Conservation (phyloP, 2,329 filamentous ascomycete genomes). For the Berkeleyomyces basicola region DNA sequence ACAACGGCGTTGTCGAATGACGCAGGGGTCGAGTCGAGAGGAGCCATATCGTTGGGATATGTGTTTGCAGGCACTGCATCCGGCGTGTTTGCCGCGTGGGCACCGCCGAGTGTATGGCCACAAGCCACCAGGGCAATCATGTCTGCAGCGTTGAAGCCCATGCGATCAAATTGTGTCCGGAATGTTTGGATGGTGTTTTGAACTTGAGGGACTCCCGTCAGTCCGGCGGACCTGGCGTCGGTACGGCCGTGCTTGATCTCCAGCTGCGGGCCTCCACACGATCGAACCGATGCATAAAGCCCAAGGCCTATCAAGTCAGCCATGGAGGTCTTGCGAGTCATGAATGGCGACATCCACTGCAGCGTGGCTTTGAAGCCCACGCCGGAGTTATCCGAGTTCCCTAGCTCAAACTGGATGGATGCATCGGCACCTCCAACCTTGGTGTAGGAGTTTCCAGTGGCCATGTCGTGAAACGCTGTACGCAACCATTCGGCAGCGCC, state of each 20-base stretch:
- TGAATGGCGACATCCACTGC: constrained; percentile 35
- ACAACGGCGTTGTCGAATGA: constrained; percentile 40
- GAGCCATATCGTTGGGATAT: constrained; percentile 26
- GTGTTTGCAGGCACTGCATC: constrained; percentile 31
- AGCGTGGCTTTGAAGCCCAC: constrained; percentile 37
- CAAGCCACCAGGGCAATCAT: constrained; percentile 46
- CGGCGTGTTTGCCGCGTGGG: constrained; percentile 37
- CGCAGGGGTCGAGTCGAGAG: constrained; percentile 31
- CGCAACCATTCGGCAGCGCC: constrained; percentile 46
- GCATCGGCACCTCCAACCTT: constrained; percentile 39
- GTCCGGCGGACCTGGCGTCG: constrained; percentile 34
- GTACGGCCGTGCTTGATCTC: constrained; percentile 36
- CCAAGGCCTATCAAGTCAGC: constrained; percentile 42
- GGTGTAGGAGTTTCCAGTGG: constrained; percentile 32
- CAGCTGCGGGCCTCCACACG: constrained; percentile 40
- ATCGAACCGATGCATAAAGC: constrained; percentile 39
- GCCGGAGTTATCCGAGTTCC: constrained; percentile 38
- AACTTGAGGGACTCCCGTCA: constrained; percentile 37
- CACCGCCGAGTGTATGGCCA: constrained; percentile 44
- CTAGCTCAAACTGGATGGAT: constrained; percentile 42
- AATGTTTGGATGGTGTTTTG: constrained; percentile 37
- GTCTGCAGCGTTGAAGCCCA: constrained; percentile 38
- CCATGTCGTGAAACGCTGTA: constrained; percentile 45
- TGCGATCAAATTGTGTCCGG: constrained; percentile 36
- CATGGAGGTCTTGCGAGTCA: constrained; percentile 34